Percentiles rank a stretch among this genome's conserved stretches.
phyloP scores from a whole-genome alignment of 2,329 filamentous ascomycete species.

The Mollisia scopiformis region DNA sequence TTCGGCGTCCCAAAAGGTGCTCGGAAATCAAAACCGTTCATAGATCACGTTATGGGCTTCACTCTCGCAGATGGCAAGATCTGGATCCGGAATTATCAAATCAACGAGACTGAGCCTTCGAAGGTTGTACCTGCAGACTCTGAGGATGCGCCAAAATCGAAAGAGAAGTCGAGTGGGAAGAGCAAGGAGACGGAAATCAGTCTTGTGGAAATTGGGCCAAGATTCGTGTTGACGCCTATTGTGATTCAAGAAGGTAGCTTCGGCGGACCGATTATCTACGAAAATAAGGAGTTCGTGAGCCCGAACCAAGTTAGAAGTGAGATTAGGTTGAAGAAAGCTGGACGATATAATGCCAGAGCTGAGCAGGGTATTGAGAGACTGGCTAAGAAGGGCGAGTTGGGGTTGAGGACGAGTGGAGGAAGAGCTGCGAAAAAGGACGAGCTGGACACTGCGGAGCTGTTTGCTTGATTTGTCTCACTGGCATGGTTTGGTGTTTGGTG shows the following conservation, averaged over 20 bases:
- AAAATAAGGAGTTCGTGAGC: conserved; percentile 96
- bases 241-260: conserved; percentile 95
- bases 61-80: conserved; percentile 91
- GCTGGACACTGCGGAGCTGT: conserved; percentile 77
- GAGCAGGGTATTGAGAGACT: conserved; percentile 75
- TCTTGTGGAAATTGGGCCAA: conserved; percentile 90
- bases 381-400: conserved; percentile 76
- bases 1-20: conserved; percentile 92
- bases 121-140: conserved; percentile 43
- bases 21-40: conserved; percentile 90
- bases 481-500: conserved; percentile 4
- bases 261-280: conserved; percentile 94
- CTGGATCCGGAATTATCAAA: conserved; percentile 95
- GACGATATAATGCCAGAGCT: conserved; percentile 74
- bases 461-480: conserved; percentile 57
- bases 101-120: conserved; percentile 77
- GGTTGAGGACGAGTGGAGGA: conserved; percentile 69
- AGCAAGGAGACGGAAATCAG: conserved; percentile 74
- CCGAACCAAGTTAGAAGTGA: conserved; percentile 93
- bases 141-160: conserved; percentile 50
- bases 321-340: conserved; percentile 73
- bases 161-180: conserved; percentile 48
- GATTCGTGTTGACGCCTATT: conserved; percentile 91
- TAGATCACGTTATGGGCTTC: conserved; percentile 94
- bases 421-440: conserved; percentile 65